Conservation (phyloP, 768 basidiomycete species). For the Russula earlei region DNA sequence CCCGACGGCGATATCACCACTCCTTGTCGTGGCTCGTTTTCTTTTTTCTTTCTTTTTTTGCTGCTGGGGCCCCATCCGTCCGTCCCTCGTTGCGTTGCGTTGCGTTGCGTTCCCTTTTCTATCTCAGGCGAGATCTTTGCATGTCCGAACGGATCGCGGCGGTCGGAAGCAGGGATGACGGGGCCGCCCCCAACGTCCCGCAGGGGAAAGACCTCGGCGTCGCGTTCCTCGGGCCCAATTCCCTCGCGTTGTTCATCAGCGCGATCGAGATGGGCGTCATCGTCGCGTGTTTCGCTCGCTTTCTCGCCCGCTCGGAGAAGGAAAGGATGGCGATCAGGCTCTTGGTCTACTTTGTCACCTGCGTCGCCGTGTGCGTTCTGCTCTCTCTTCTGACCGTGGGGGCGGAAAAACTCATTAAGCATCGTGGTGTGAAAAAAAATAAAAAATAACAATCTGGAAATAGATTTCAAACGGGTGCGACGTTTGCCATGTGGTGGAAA, state of each 20-base stretch:
- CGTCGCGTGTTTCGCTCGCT: slow-evolving; percentile 21
- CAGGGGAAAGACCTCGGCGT: background rate
- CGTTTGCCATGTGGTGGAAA: slow-evolving; percentile 21
- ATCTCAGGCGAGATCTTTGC: background rate
- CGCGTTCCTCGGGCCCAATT: slow-evolving; percentile 21
- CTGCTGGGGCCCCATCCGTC: too few species aligned
- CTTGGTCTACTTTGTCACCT: slow-evolving; percentile 22
- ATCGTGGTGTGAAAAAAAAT: too few species aligned
- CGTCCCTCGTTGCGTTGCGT: too few species aligned
- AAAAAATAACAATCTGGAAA: too few species aligned
- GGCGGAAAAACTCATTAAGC: too few species aligned
- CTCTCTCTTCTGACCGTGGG: too few species aligned
- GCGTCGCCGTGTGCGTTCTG: slow-evolving; percentile 22
- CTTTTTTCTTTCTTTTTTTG: too few species aligned
- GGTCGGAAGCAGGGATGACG: background rate
- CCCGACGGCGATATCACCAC: too few species aligned
- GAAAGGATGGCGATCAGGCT: slow-evolving; percentile 17
- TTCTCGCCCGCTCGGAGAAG: slow-evolving; percentile 18
- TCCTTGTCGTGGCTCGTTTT: too few species aligned
- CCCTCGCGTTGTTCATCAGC: slow-evolving; percentile 20
- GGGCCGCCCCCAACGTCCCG: background rate
- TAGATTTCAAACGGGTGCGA: slow-evolving; percentile 22
- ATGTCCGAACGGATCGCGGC: background rate
- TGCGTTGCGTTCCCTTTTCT: background rate
- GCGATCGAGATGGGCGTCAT: slow-evolving; percentile 23